Evolutionary conservation across 441 rosid species (phyloP).

Genomic region (Croton setiger): DNA sequence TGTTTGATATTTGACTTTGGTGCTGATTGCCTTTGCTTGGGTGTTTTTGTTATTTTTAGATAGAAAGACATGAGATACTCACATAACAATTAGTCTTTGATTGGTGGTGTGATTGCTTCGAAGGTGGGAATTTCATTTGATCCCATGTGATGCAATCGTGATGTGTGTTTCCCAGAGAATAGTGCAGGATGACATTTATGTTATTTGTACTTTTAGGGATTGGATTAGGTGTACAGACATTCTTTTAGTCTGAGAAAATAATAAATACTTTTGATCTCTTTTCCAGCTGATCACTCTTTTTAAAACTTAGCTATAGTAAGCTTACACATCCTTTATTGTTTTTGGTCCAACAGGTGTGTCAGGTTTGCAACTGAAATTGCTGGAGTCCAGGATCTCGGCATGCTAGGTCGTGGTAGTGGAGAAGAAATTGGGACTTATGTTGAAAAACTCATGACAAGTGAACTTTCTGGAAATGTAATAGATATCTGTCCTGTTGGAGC

Average conservation of each 20-base stretch:
- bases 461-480: slow-evolving; percentile 95
- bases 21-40: slow-evolving; percentile 6
- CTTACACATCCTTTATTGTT: background rate
- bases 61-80: too few relatives aligned
- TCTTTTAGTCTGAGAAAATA: background rate
- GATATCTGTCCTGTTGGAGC: slow-evolving; percentile 99
- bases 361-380: slow-evolving; percentile 97
- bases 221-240: background rate
- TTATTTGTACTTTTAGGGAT: background rate
- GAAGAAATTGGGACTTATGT: slow-evolving; percentile 99
- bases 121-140: background rate
- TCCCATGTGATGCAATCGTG: background rate
- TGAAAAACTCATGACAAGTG: slow-evolving; percentile 97
- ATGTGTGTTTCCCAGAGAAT: background rate
- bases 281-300: background rate
- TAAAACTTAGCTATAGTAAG: background rate
- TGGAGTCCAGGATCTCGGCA: slow-evolving; percentile 96
- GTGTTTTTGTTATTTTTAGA: too few relatives aligned
- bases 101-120: background rate
- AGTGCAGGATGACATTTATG: background rate
- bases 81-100: background rate
- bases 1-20: background rate
- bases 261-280: background rate
- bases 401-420: slow-evolving; percentile 97
- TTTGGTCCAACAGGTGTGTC: slow-evolving; percentile 66